Conservation (phyloP, 2,329 filamentous ascomycete species). For the Fonsecaea monophora region DNA sequence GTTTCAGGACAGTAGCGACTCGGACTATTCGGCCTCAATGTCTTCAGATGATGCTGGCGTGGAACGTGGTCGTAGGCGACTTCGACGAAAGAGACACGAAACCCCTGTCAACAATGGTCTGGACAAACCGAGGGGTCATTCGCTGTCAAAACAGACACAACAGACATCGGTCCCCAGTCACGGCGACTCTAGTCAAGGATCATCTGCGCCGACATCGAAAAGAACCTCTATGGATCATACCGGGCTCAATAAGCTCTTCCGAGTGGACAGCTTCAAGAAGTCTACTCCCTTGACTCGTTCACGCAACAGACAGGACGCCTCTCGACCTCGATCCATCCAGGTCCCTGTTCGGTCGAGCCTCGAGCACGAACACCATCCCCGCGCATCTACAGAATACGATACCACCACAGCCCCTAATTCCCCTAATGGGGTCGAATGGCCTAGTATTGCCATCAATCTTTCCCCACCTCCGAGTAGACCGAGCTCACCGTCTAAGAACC, state of each 20-base stretch:
- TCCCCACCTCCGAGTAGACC: conserved; percentile 69
- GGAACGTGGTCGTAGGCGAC: conserved; percentile 34
- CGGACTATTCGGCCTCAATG: conserved; percentile 32
- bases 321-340: conserved; percentile 20
- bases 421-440: conserved; percentile 55
- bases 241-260: conserved; percentile 29
- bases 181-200: conserved; percentile 31
- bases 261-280: conserved; percentile 27
- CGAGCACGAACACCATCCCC: conserved; percentile 34
- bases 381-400: conserved; percentile 53
- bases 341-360: conserved; percentile 27
- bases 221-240: conserved; percentile 34
- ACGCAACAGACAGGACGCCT: conserved; percentile 25
- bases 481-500: conserved; percentile 68
- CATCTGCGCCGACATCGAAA: conserved; percentile 34
- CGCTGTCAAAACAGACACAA: conserved; percentile 15
- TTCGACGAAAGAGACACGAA: conserved; percentile 30
- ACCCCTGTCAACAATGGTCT: conserved; percentile 11
- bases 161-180: conserved; percentile 7
- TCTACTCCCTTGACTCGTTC: conserved; percentile 27
- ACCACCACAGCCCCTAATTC: conserved; percentile 52
- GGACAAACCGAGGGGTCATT: conserved; percentile 6
- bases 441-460: conserved; percentile 67
- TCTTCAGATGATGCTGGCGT: conserved; percentile 22
- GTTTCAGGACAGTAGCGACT: conserved; percentile 34